Percentiles rank a stretch among this genome's conserved stretches.
Evolutionary conservation across 2,329 filamentous ascomycete species (phyloP).

Genomic region (Arthroderma uncinatum): DNA sequence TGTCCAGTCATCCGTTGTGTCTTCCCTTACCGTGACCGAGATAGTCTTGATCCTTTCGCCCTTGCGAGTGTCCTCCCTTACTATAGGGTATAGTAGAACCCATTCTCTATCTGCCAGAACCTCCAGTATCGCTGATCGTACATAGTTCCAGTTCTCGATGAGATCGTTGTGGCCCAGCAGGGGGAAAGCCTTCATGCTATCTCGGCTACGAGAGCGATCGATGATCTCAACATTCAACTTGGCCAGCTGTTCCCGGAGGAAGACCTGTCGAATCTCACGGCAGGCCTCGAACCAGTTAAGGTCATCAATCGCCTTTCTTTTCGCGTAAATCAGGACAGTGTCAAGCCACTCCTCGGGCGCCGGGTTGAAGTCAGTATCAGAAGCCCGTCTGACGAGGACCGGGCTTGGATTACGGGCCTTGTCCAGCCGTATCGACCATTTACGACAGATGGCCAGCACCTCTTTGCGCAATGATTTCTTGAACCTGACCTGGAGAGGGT

Average conservation of each 20-base stretch:
- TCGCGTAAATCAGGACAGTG: neutral
- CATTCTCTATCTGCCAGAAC: neutral
- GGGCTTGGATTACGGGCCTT: too few species aligned
- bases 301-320: neutral
- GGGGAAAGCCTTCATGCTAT: too few species aligned
- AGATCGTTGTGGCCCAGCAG: neutral
- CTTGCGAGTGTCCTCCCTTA: too few species aligned
- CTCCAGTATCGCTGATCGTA: neutral
- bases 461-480: neutral
- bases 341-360: neutral
- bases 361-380: neutral
- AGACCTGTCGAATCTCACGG: neutral
- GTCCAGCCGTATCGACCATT: neutral
- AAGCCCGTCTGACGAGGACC: neutral
- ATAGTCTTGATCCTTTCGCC: neutral
- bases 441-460: neutral
- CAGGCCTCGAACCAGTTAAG: neutral
- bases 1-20: neutral
- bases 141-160: neutral
- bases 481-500: neutral
- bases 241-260: neutral
- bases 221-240: neutral
- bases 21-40: neutral
- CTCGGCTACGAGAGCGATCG: neutral
- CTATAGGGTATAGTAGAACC: neutral